These are phyloP conservation scores for Uronychia setigera DNA, from an alignment of 73 alveolate species.

Conservation along the genomic window DNA sequence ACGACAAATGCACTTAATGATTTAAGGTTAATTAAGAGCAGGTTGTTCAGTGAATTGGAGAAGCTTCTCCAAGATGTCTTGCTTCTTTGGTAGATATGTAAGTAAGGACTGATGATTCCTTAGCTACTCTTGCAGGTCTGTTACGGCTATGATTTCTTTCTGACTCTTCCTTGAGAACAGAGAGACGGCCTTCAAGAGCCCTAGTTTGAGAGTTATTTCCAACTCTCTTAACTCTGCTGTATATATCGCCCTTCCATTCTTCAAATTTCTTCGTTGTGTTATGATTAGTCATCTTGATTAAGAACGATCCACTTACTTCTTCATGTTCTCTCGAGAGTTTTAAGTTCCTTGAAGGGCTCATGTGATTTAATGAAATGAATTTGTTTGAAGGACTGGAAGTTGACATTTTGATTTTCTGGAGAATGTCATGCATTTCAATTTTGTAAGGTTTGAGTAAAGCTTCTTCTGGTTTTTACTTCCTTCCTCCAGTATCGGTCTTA, in stretches of 20 bases:
- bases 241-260: neutral
- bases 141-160: too few species aligned
- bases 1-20: too few species aligned
- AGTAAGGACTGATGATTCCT: too few species aligned
- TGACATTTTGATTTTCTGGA: slow-evolving; percentile 13
- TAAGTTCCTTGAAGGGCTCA: slow-evolving; percentile 28
- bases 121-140: too few species aligned
- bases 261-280: neutral
- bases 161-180: too few species aligned
- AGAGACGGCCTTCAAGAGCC: too few species aligned
- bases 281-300: neutral
- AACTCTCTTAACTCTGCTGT: neutral
- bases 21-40: too few species aligned
- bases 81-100: too few species aligned
- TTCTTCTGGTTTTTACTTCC: slow-evolving; percentile 3
- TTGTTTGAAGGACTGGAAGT: neutral
- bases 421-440: slow-evolving; percentile 42
- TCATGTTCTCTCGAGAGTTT: slow-evolving; percentile 35
- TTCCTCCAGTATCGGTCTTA: neutral
- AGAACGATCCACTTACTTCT: slow-evolving; percentile 2
- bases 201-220: too few species aligned
- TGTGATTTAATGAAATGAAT: slow-evolving; percentile 25
- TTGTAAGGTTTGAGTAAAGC: neutral
- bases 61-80: too few species aligned
- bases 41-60: too few species aligned